phyloP scores from a whole-genome alignment of 1,139 yeast genomes.

The Kurtzmaniella natalensis region DNA sequence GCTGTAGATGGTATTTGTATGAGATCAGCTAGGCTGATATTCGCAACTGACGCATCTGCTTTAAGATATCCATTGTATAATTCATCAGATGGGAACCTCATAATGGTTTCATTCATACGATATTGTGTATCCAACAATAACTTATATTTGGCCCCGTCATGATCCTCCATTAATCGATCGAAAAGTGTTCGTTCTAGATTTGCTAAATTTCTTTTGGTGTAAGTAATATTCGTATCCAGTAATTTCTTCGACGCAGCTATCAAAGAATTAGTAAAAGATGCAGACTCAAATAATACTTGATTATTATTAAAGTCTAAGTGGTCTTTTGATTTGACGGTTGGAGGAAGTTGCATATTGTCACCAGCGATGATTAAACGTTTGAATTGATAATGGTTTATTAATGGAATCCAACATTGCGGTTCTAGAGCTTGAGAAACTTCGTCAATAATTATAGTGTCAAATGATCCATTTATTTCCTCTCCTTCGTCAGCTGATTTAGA shows the following conservation, averaged over 20 bases:
- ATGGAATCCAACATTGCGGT: conserved; percentile 96
- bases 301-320: conserved; percentile 15
- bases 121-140: conserved; percentile 69
- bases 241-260: conserved; percentile 21
- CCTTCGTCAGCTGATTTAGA: conserved; percentile 13
- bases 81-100: conserved; percentile 70
- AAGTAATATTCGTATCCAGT: conserved; percentile 25
- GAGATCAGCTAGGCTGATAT: conserved; percentile 53
- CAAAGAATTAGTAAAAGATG: not conserved
- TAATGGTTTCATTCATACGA: conserved; percentile 76
- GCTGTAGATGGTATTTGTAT: too few species aligned
- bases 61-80: conserved; percentile 60
- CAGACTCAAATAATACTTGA: too few species aligned
- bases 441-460: conserved; percentile 84
- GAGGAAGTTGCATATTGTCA: conserved; percentile 85
- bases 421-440: conserved; percentile 94
- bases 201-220: too few species aligned
- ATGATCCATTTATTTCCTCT: conserved; percentile 34
- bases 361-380: conserved; percentile 72
- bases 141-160: conserved; percentile 45
- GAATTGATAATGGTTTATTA: conserved; percentile 60
- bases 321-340: conserved; percentile 54
- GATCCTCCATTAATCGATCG: conserved; percentile 66
- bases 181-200: conserved; percentile 65
- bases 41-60: conserved; percentile 60